Evolutionary conservation across 768 basidiomycete species (phyloP).

Genomic region (Hebeloma cylindrosporum): DNA sequence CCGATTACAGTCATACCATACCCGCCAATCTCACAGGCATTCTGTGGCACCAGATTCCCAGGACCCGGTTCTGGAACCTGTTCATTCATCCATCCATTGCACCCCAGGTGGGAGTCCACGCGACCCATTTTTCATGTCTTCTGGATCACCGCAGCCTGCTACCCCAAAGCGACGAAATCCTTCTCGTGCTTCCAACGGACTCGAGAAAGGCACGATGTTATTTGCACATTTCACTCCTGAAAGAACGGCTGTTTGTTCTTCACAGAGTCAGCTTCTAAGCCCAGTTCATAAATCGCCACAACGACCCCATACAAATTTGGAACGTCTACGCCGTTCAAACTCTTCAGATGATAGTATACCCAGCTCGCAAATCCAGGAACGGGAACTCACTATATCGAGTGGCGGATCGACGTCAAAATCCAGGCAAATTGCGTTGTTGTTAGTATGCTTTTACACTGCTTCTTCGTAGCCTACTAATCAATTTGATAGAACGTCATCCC

Average conservation of each 20-base stretch:
- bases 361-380: constrained; percentile 48
- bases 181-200: too few relatives aligned
- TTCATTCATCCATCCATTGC: too few relatives aligned
- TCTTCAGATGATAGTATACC: constrained; percentile 33
- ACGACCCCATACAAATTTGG: constrained; percentile 9
- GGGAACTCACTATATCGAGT: constrained; percentile 28
- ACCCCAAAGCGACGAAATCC: too few relatives aligned
- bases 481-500: neutral
- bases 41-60: too few relatives aligned
- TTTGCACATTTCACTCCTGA: too few relatives aligned
- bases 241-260: constrained; percentile 35
- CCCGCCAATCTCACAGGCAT: too few relatives aligned
- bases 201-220: too few relatives aligned
- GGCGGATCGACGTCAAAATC: neutral
- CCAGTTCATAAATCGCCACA: constrained; percentile 23
- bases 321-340: constrained; percentile 5
- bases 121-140: too few relatives aligned
- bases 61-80: too few relatives aligned
- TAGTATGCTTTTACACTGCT: neutral
- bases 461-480: neutral
- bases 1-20: too few relatives aligned
- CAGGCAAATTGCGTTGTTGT: neutral
- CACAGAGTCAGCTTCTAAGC: constrained; percentile 34
- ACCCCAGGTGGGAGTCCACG: too few relatives aligned
- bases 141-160: too few relatives aligned